Percentiles rank a stretch among this genome's conserved stretches.
Evolutionary conservation across 2,329 filamentous ascomycete genomes (phyloP).

Genomic region (Amesomyces nigricolor): DNA sequence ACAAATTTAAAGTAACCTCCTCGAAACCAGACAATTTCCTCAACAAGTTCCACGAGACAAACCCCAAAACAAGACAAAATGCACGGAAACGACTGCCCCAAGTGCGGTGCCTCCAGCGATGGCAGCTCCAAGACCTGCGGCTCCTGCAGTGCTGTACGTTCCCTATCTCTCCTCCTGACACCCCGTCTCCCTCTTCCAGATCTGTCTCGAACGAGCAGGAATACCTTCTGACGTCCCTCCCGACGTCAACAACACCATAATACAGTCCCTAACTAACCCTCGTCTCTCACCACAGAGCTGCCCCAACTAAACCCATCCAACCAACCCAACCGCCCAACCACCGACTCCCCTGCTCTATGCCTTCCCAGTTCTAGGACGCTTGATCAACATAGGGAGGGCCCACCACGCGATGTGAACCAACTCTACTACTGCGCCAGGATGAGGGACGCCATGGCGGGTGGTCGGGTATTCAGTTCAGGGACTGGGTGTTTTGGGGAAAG

Average conservation of each 20-base stretch:
- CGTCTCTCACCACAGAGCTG: constrained; percentile 26
- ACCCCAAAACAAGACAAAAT: constrained; percentile 27
- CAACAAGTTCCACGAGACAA: neutral
- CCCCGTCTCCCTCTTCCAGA: too few species aligned
- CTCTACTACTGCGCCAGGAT: too few species aligned
- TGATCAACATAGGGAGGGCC: too few species aligned
- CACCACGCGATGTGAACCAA: too few species aligned
- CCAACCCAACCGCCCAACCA: neutral
- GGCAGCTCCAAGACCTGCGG: constrained; percentile 48
- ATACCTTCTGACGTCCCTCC: neutral
- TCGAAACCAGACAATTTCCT: too few species aligned
- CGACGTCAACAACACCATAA: neutral
- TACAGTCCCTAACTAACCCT: neutral
- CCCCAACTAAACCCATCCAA: constrained; percentile 16
- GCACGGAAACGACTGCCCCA: constrained; percentile 48
- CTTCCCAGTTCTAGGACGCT: too few species aligned
- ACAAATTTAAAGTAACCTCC: too few species aligned
- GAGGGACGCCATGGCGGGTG: too few species aligned
- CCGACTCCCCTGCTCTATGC: too few species aligned
- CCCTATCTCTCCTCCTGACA: neutral
- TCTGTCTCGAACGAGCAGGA: neutral
- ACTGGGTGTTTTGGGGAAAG: too few species aligned
- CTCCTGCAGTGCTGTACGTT: constrained; percentile 53
- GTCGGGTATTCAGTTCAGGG: too few species aligned
- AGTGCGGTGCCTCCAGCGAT: constrained; percentile 46